Percentiles rank a stretch among this genome's conserved stretches.
phyloP scores from a whole-genome alignment of 2,329 filamentous ascomycete genomes.

The Emergomyces orientalis region DNA sequence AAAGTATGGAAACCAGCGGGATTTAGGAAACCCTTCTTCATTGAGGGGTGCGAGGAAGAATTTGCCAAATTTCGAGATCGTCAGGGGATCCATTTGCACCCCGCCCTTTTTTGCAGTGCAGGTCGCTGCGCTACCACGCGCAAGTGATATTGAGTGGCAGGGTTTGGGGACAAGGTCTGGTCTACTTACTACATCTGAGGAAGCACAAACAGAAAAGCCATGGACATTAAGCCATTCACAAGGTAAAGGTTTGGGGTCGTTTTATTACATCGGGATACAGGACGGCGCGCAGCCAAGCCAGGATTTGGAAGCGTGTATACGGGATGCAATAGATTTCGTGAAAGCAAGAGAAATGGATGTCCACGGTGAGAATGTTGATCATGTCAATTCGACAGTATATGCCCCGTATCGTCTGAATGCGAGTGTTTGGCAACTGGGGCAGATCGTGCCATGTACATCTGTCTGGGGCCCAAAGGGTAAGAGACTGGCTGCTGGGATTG shows the following conservation, averaged over 20 bases:
- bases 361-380: neutral
- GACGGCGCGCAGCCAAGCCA: constrained; percentile 10
- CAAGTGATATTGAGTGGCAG: constrained; percentile 75
- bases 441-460: constrained; percentile 35
- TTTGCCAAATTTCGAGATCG: constrained; percentile 23
- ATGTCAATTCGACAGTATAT: constrained; percentile 30
- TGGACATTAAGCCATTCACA: constrained; percentile 20
- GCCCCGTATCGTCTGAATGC: constrained; percentile 22
- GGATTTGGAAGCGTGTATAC: constrained; percentile 20
- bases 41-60: constrained; percentile 17
- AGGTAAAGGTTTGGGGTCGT: constrained; percentile 14
- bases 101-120: constrained; percentile 68
- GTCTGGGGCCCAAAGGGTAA: constrained; percentile 32
- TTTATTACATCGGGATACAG: constrained; percentile 27
- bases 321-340: constrained; percentile 19
- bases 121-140: constrained; percentile 66
- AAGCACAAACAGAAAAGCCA: constrained; percentile 16
- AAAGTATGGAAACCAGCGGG: constrained; percentile 47
- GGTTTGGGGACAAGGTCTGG: constrained; percentile 50
- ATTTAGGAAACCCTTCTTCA: constrained; percentile 22
- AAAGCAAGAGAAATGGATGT: constrained; percentile 7
- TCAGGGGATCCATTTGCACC: constrained; percentile 23
- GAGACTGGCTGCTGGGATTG: constrained; percentile 28
- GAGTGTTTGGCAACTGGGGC: constrained; percentile 22
- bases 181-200: constrained; percentile 18